Percentiles rank a stretch among this genome's conserved stretches.
Conservation (phyloP, 2,329 filamentous ascomycete genomes). For the Talaromyces marneffei region DNA sequence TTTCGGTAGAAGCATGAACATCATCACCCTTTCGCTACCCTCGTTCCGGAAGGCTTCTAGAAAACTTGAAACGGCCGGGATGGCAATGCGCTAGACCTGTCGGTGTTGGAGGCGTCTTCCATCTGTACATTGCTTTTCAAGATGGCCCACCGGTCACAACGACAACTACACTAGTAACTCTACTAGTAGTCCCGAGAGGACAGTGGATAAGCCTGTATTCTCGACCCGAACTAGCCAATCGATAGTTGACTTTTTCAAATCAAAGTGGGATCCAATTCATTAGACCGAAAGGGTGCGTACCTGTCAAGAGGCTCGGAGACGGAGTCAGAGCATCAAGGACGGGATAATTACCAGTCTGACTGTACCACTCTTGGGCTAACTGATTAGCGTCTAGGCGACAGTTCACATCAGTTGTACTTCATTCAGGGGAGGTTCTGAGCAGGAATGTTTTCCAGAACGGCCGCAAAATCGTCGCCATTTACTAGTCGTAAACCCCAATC, state of each 20-base stretch:
- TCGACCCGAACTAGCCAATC: background rate
- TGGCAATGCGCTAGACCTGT: constrained; percentile 3
- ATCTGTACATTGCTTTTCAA: constrained; percentile 1
- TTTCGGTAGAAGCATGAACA: background rate
- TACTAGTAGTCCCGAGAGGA: background rate
- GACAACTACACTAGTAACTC: background rate
- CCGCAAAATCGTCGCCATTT: background rate
- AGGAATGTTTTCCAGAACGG: background rate
- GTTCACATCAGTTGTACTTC: background rate
- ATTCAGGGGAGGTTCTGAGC: background rate
- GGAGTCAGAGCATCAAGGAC: constrained; percentile 27
- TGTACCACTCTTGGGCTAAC: background rate
- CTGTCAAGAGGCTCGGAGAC: background rate
- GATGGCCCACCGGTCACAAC: background rate
- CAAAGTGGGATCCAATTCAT: background rate
- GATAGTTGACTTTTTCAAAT: background rate
- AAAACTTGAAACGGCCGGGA: constrained; percentile 11
- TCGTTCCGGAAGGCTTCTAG: constrained; percentile 14
- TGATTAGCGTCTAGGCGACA: background rate
- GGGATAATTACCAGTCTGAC: background rate
- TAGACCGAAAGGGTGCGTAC: background rate
- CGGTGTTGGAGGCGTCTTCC: background rate
- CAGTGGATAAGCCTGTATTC: background rate
- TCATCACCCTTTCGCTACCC: constrained; percentile 6
- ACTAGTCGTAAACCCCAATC: background rate